Evolutionary conservation across 352 stramenopile species (phyloP).

Genomic region (Phytophthora tubulina): DNA sequence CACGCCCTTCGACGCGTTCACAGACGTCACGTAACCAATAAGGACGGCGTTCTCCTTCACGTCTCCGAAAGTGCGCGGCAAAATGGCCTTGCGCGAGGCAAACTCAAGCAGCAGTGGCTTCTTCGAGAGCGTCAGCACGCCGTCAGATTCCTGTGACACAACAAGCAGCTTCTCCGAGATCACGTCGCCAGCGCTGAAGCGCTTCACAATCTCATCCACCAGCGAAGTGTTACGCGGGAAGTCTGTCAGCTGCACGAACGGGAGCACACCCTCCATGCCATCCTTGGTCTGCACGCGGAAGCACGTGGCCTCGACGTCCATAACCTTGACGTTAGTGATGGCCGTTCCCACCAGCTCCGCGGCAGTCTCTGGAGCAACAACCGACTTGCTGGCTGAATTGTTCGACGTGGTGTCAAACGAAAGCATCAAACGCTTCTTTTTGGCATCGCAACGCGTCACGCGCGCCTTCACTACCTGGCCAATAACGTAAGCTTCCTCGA

Average conservation of each 20-base stretch:
- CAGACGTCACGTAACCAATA: conserved; percentile 83
- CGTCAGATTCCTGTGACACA: conserved; percentile 75
- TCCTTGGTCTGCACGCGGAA: conserved; percentile 83
- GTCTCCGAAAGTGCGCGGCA: conserved; percentile 71
- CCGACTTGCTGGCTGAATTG: conserved; percentile 23
- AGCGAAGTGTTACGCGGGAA: conserved; percentile 83
- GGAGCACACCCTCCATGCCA: conserved; percentile 76
- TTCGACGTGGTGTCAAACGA: conserved; percentile 76
- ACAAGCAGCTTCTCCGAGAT: conserved; percentile 72
- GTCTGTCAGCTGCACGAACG: conserved; percentile 88
- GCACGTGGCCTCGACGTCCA: conserved; percentile 68
- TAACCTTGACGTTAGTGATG: conserved; percentile 72
- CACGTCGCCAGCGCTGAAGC: conserved; percentile 58
- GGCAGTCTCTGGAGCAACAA: conserved; percentile 31
- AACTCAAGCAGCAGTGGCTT: conserved; percentile 84
- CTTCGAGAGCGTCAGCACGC: conserved; percentile 77
- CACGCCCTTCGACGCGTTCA: conserved; percentile 79
- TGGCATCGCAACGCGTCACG: conserved; percentile 78
- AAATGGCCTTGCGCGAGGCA: conserved; percentile 40
- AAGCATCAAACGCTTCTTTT: conserved; percentile 88
- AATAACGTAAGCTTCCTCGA: conserved; percentile 86
- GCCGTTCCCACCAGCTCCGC: conserved; percentile 60
- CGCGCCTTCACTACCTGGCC: conserved; percentile 89
- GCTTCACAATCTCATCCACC: conserved; percentile 75
- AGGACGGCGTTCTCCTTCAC: conserved; percentile 71